Percentiles rank a stretch among this genome's conserved stretches.
These are phyloP conservation scores for Citrus glauca DNA, from an alignment of 345 rosid species.

Conservation along the genomic window DNA sequence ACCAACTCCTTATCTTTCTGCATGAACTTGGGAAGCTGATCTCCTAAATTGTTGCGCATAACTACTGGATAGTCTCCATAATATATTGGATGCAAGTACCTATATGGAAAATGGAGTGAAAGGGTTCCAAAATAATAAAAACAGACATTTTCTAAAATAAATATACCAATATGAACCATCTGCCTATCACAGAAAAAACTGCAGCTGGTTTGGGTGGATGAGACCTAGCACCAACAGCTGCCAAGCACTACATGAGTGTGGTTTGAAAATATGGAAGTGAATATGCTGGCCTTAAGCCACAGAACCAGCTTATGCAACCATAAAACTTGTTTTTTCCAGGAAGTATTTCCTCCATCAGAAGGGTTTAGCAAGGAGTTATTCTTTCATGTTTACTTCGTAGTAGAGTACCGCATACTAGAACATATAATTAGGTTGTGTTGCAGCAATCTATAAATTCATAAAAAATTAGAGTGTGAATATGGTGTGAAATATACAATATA, in stretches of 20 bases:
- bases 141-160: neutral
- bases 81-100: conserved; percentile 81
- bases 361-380: neutral
- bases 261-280: neutral
- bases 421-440: neutral
- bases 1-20: conserved; percentile 64
- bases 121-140: neutral
- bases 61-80: conserved; percentile 79
- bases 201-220: neutral
- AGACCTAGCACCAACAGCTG: neutral
- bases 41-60: conserved; percentile 64
- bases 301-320: neutral
- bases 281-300: neutral
- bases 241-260: neutral
- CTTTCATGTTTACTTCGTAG: neutral
- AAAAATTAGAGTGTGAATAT: neutral
- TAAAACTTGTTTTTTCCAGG: neutral
- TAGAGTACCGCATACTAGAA: neutral
- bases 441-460: neutral
- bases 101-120: conserved; percentile 8
- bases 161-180: neutral
- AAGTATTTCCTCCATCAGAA: neutral
- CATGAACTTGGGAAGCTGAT: conserved; percentile 65
- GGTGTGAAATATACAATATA: neutral
- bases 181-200: neutral